Conservation (phyloP, 768 basidiomycete species). For the Termitomyces sp. region DNA sequence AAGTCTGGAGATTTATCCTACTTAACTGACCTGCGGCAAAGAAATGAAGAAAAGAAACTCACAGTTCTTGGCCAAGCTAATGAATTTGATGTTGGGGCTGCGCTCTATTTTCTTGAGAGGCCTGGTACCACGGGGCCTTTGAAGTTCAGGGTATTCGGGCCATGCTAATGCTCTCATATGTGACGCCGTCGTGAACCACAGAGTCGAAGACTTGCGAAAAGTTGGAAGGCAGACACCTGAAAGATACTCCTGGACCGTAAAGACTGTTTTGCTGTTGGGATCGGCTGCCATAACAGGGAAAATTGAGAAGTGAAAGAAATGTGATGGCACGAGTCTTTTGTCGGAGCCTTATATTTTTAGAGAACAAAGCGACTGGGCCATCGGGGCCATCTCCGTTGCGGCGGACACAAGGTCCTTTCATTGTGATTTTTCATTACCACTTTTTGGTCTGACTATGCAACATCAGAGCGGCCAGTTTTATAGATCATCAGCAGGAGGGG, state of each 20-base stretch:
- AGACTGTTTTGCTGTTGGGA: background rate
- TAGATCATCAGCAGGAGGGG: background rate
- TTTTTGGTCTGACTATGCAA: background rate
- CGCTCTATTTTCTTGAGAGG: conserved; percentile 1
- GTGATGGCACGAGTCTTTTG: background rate
- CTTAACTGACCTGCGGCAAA: background rate
- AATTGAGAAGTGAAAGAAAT: background rate
- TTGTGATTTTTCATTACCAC: background rate
- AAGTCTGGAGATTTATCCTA: background rate
- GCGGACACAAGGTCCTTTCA: background rate
- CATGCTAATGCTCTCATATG: conserved; percentile 6
- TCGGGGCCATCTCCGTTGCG: background rate
- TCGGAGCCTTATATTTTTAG: background rate
- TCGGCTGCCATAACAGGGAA: background rate
- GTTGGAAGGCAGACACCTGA: conserved; percentile 8
- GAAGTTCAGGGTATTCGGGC: conserved; percentile 15
- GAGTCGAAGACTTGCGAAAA: conserved; percentile 4
- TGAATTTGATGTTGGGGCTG: conserved; percentile 5
- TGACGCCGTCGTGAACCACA: background rate
- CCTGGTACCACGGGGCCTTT: conserved; percentile 7
- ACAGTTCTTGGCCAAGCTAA: conserved; percentile 1
- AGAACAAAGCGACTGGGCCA: background rate
- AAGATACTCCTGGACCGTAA: conserved; percentile 12
- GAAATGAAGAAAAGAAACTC: background rate
- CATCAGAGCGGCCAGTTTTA: background rate